These are phyloP conservation scores for Cladobotryum protrusum DNA, from an alignment of 2,329 filamentous ascomycete species.

Conservation along the genomic window DNA sequence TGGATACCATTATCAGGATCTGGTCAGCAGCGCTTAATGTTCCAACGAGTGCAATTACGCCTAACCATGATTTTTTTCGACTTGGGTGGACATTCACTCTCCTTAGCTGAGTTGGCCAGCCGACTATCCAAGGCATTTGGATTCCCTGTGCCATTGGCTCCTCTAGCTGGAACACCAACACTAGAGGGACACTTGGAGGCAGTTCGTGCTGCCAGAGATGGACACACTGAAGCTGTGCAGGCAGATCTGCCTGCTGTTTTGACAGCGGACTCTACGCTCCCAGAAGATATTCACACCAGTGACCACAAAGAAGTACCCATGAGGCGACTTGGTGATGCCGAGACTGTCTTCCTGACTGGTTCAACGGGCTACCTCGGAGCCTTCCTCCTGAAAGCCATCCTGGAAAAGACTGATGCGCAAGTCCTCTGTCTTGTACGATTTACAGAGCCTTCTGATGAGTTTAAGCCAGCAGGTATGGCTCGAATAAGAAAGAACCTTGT, in stretches of 20 bases:
- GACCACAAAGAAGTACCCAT: slow-evolving; percentile 37
- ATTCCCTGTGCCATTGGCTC: slow-evolving; percentile 64
- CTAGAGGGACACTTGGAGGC: slow-evolving; percentile 66
- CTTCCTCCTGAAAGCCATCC: slow-evolving; percentile 62
- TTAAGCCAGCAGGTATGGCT: slow-evolving; percentile 61
- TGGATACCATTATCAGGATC: slow-evolving; percentile 61
- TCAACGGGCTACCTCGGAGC: slow-evolving; percentile 71
- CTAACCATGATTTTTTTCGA: slow-evolving; percentile 73
- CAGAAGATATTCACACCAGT: slow-evolving; percentile 60
- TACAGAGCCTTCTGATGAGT: slow-evolving; percentile 57
- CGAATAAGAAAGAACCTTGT: slow-evolving; percentile 69
- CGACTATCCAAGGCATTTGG: slow-evolving; percentile 64
- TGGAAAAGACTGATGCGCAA: slow-evolving; percentile 61
- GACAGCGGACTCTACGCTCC: slow-evolving; percentile 58
- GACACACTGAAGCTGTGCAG: slow-evolving; percentile 67
- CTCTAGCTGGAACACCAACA: slow-evolving; percentile 65
- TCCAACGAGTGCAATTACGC: slow-evolving; percentile 56
- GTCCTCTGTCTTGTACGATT: slow-evolving; percentile 71
- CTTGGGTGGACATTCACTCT: slow-evolving; percentile 70
- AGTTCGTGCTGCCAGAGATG: slow-evolving; percentile 63
- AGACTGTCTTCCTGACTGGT: slow-evolving; percentile 66
- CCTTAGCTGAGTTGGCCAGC: slow-evolving; percentile 70
- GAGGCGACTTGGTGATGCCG: slow-evolving; percentile 55
- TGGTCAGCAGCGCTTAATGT: slow-evolving; percentile 68
- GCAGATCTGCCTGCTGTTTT: slow-evolving; percentile 67